Evolutionary conservation across 2,329 filamentous ascomycete species (phyloP), one percentile per base, ranked within the genome.

Genomic region (Pestalotiopsis sp.): DNA sequence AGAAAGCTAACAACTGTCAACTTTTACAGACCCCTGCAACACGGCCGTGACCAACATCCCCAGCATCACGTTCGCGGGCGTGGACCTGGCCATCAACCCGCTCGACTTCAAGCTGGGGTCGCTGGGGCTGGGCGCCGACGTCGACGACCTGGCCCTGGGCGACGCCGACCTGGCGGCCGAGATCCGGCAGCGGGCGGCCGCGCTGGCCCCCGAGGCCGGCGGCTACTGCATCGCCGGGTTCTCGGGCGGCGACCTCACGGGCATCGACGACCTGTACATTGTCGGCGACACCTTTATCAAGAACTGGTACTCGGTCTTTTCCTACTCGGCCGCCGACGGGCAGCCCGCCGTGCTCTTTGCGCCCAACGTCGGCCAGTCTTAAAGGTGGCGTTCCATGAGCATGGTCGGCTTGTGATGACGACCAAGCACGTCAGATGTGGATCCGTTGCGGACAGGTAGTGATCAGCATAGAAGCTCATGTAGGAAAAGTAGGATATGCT

Each of bases 301-400:
- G 64, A 66, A 66, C 27, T 66, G 49, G 45, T 66, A 66, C n/a
- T 66, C 64, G 20, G 64, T 66, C 45, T 66, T 57, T 27, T 66
- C 64, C 14, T 66, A 66, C 36, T 66, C 64, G 7, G 64, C 64
- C 52, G 41, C 41, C 31, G 23, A 36, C 13, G 64, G 64, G 3
- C 4, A 39, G 64, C 64, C 64, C 0, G 64, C 64, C n/a, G 64
- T 66, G 25, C 49, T 66, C 14, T 66, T 66, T 39, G 64, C 64
- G 11, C 45, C 45, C 27, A 66, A 66, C 31, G 25, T 66, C 39
- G 62, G 62, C 3, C 62, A 64, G 38, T 64, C 59, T 17, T 59
- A 59, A 12, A 59, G 25, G 11, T 27, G 20, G 20, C 13, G 14
- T 58, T 36, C 31, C 1, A 36, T 9, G 7, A 36, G 31, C 31